These are phyloP conservation scores for Neurospora sp. DNA, from an alignment of 495 filamentous ascomycete genomes.

Conservation along the genomic window DNA sequence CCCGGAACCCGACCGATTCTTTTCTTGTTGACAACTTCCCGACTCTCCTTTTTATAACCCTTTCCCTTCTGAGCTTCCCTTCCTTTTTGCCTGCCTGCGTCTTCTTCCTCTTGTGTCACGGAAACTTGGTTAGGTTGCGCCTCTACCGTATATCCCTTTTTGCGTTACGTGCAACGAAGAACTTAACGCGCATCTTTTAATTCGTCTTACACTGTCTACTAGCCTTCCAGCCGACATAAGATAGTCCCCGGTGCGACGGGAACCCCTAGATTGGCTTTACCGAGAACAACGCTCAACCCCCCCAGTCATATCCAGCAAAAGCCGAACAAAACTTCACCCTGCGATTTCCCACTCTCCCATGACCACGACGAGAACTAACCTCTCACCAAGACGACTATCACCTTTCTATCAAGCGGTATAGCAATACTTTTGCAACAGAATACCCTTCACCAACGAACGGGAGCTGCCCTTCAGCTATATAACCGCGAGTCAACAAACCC, in stretches of 20 bases:
- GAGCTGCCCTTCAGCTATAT: not conserved
- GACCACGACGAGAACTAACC: not conserved
- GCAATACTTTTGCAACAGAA: not conserved
- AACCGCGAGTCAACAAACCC: conserved; percentile 7
- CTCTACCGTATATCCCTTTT: not conserved
- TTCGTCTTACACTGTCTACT: not conserved
- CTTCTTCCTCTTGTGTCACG: not conserved
- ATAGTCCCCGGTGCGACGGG: not conserved
- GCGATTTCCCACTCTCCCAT: not conserved
- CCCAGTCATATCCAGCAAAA: not conserved
- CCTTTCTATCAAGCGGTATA: not conserved
- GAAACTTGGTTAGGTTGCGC: not conserved
- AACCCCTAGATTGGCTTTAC: not conserved
- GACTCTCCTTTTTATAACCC: conserved; percentile 1
- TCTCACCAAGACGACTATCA: not conserved
- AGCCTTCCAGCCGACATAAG: not conserved
- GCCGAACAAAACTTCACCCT: not conserved
- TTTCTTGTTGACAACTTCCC: not conserved
- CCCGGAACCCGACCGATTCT: not conserved
- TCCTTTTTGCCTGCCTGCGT: not conserved
- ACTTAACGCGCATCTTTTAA: not conserved
- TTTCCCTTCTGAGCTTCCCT: not conserved
- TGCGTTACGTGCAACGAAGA: not conserved
- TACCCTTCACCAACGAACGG: not conserved
- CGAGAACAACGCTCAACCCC: not conserved